These are phyloP conservation scores for Yamadazyma jaroonii DNA, from an alignment of 1,139 yeast genomes.

Conservation along the genomic window DNA sequence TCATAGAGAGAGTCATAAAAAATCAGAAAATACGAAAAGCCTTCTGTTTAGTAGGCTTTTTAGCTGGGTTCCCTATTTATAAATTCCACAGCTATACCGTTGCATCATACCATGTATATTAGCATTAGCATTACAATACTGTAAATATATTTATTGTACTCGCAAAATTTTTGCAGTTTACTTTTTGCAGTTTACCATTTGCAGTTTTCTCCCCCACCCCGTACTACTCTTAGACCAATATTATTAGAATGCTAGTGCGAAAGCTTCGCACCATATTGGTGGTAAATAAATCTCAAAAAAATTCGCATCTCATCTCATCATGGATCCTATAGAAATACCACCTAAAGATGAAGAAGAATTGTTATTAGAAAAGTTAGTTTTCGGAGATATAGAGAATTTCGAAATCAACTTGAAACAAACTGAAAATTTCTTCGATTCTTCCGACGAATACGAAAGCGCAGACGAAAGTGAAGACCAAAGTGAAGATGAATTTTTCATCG, in stretches of 20 bases:
- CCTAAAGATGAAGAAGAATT: conserved; percentile 84
- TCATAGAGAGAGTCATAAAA: neutral
- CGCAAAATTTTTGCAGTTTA: too few relatives aligned
- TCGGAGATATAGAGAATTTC: conserved; percentile 85
- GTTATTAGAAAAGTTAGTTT: conserved; percentile 75
- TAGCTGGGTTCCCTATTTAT: too few relatives aligned
- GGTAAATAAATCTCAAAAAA: neutral
- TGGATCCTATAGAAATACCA: conserved; percentile 30
- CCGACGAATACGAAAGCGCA: conserved; percentile 15
- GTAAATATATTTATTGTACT: conserved; percentile 4
- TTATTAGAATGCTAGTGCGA: neutral
- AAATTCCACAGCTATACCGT: neutral
- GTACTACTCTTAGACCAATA: too few relatives aligned
- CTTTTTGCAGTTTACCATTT: too few relatives aligned
- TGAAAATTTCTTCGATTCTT: conserved; percentile 53
- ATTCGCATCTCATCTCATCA: conserved; percentile 9
- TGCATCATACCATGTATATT: neutral
- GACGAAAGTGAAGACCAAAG: conserved; percentile 13
- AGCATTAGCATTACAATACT: conserved; percentile 2
- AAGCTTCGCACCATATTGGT: neutral
- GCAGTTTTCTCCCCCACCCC: too few relatives aligned
- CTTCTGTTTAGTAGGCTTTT: too few relatives aligned
- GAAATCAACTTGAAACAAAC: conserved; percentile 60
- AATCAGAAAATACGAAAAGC: too few relatives aligned
- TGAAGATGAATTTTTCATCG: conserved; percentile 39